Evolutionary conservation across 352 stramenopile genomes (phyloP).

Genomic region (Globisporangium cederbergense): DNA sequence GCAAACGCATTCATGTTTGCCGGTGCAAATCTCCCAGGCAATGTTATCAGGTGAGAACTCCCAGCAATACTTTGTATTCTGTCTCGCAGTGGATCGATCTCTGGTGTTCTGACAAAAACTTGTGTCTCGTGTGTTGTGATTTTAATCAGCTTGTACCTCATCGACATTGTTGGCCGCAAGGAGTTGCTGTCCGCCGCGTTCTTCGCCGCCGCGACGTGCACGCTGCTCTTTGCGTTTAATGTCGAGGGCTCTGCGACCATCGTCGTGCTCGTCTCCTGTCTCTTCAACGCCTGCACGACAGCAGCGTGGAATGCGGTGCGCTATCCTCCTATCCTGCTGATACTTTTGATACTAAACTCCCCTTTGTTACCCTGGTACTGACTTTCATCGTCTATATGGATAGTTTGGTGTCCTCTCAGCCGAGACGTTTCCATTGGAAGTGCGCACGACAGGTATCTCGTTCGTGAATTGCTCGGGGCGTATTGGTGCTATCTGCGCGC

Average conservation of each 20-base stretch:
- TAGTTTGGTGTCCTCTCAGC: constrained; percentile 88
- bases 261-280: constrained; percentile 85
- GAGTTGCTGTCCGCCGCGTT: constrained; percentile 65
- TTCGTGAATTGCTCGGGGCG: constrained; percentile 86
- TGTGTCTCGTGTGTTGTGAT: not conserved
- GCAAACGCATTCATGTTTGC: constrained; percentile 93
- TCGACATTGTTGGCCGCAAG: constrained; percentile 70
- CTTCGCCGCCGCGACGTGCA: constrained; percentile 56
- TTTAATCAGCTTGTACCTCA: constrained; percentile 48
- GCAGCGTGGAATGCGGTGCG: constrained; percentile 88
- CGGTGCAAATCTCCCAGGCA: constrained; percentile 88
- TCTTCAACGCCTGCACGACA: constrained; percentile 91
- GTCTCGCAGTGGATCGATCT: not conserved
- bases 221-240: constrained; percentile 81
- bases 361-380: not conserved
- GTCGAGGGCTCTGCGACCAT: constrained; percentile 53
- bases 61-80: not conserved
- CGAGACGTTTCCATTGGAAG: constrained; percentile 86
- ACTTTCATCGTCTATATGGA: not conserved
- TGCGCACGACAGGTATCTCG: constrained; percentile 88
- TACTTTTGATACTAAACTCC: not conserved
- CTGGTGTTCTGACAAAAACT: constrained; percentile 2
- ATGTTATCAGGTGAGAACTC: constrained; percentile 64
- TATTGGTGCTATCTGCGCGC: constrained; percentile 86
- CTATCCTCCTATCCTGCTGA: not conserved